Evolutionary conservation across 805 yeast species (phyloP), one percentile per base, ranked within the genome.

Genomic region (Wickerhamomyces rabaulensis): DNA sequence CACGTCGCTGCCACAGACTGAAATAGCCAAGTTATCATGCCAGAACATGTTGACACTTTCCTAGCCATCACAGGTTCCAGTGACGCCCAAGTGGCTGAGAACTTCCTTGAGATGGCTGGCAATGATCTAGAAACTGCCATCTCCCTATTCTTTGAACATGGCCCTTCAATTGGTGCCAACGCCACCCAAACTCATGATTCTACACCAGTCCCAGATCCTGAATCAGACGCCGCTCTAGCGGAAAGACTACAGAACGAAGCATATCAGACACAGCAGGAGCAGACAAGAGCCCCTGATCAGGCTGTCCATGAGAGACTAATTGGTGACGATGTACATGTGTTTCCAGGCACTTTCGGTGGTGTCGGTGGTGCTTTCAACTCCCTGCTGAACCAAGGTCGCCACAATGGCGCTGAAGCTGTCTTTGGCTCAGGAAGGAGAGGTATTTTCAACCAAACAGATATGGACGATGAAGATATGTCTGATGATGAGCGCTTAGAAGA

Each of bases 61-160:
- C 71, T 91, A 64, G 91, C 92, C 37, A 82, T 94, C 45, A 90
- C 98, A 0, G 86, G 88, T 20, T 79, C 80, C 2, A 74, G 79
- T 2, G 92, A 86, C 60, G 73, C 77, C 1, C 74, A 73, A 6
- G 68, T 77, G 12, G 98, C 98, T 1, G 69, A 73, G 44, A 88
- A 84, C 54, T 94, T 84, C 60, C 64, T 94, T 19, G 90, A 84
- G 22, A 81, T 92, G 69, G 76, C 92, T 5, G 90, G 84, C 42
- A 80, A 80, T 40, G 79, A 88, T 61, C 62, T 92, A 29, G 96
- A 91, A 47, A 77, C 80, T 19, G 98, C 99, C 0, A 87, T 94
- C 8, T 80, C 89, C 13, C 69, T 94, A 39, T 94, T 69, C 64
- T 83, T 86, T 67, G 98, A 94, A 54, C 76, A 75, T 53, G 82